Evolutionary conservation across 768 basidiomycete species (phyloP).

Genomic region (Agaricus sinodeliciosus): DNA sequence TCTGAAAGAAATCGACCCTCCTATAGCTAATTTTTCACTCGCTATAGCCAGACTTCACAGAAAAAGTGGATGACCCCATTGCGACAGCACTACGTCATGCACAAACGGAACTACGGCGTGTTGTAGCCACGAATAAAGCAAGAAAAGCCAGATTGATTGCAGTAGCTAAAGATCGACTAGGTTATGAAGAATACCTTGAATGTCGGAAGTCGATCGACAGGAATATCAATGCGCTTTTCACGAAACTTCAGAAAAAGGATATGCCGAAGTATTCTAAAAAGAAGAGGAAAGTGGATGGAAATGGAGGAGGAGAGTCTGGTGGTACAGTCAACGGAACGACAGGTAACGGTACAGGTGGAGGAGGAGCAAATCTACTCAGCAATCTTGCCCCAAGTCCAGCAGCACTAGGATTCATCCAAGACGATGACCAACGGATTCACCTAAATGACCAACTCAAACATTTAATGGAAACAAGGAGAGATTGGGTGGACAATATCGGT

Average conservation of each 20-base stretch:
- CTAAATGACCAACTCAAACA: slow-evolving; percentile 64
- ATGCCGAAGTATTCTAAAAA: slow-evolving; percentile 71
- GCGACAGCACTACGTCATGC: slow-evolving; percentile 85
- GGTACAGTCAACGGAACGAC: slow-evolving; percentile 21
- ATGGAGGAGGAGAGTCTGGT: slow-evolving; percentile 17
- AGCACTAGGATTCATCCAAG: slow-evolving; percentile 61
- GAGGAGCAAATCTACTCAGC: slow-evolving; percentile 15
- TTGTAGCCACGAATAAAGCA: slow-evolving; percentile 78
- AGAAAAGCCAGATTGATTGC: slow-evolving; percentile 66
- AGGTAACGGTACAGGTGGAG: slow-evolving; percentile 20
- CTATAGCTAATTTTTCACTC: not conserved
- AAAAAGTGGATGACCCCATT: slow-evolving; percentile 90
- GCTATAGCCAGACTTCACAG: slow-evolving; percentile 60
- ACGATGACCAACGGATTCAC: slow-evolving; percentile 56
- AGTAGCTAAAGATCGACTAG: slow-evolving; percentile 82
- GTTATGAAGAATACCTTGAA: slow-evolving; percentile 87
- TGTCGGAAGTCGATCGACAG: slow-evolving; percentile 82
- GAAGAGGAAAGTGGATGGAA: slow-evolving; percentile 50
- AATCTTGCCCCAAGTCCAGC: slow-evolving; percentile 56
- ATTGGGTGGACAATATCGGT: slow-evolving; percentile 77
- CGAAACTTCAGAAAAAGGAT: slow-evolving; percentile 80
- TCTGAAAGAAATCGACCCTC: not conserved
- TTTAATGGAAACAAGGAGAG: slow-evolving; percentile 67
- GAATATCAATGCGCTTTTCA: slow-evolving; percentile 67
- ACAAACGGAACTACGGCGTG: slow-evolving; percentile 71